Evolutionary conservation across 225 moss, liverwort and hornwort genomes (phyloP).

Genomic region (Thuidium tamariscinum): DNA sequence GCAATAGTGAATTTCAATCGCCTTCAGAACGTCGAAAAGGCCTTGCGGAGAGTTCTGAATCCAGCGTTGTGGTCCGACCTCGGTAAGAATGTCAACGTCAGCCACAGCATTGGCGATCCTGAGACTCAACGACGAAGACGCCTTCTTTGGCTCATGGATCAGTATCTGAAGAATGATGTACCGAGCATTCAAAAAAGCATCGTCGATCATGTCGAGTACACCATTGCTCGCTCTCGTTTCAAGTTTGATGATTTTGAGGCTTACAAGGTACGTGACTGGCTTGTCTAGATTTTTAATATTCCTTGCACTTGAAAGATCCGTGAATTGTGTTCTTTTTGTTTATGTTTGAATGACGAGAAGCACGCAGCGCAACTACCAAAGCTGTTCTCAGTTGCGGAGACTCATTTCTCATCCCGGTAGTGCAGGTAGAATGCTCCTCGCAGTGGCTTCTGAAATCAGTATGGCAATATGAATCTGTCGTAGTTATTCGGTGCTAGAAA

Average conservation of each 20-base stretch:
- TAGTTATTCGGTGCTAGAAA: neutral
- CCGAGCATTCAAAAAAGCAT: conserved; percentile 84
- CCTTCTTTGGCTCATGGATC: conserved; percentile 81
- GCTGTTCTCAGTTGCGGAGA: neutral
- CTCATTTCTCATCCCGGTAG: neutral
- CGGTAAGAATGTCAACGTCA: conserved; percentile 25
- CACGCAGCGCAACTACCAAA: neutral
- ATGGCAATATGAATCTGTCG: neutral
- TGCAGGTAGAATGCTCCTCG: neutral
- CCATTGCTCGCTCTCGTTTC: conserved; percentile 87
- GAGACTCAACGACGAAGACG: conserved; percentile 53
- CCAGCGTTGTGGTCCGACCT: conserved; percentile 29
- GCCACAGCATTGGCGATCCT: conserved; percentile 13
- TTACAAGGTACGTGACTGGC: conserved; percentile 57
- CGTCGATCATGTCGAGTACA: conserved; percentile 91
- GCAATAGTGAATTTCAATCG: conserved; percentile 30
- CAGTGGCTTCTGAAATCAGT: neutral
- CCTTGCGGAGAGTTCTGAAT: conserved; percentile 46
- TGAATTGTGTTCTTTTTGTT: neutral
- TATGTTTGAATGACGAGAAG: neutral
- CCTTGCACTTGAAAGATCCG: neutral
- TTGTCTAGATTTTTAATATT: neutral
- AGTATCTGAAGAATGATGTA: conserved; percentile 75
- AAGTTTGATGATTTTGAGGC: conserved; percentile 95
- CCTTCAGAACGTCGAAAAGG: conserved; percentile 44